Conservation (phyloP, 108 stramenopile species). For the Nitzschia inconspicua region DNA sequence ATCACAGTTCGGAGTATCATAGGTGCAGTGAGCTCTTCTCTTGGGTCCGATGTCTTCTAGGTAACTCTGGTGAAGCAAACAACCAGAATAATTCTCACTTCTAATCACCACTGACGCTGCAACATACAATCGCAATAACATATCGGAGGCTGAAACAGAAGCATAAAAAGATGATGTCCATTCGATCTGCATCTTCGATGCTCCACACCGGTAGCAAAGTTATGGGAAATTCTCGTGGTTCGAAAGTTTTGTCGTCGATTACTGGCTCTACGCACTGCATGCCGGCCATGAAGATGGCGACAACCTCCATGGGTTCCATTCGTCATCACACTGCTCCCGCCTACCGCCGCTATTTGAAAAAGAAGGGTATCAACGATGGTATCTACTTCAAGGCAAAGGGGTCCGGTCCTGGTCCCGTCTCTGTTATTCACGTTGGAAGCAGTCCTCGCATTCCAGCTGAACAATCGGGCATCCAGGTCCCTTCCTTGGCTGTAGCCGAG, state of each 20-base stretch:
- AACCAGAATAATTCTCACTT: too few relatives aligned
- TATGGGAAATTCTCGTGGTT: not conserved
- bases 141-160: too few relatives aligned
- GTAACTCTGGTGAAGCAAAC: too few relatives aligned
- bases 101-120: too few relatives aligned
- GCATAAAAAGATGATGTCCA: constrained; percentile 10
- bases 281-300: not conserved
- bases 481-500: constrained; percentile 27
- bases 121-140: too few relatives aligned
- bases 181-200: not conserved
- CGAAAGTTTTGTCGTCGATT: not conserved
- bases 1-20: too few relatives aligned
- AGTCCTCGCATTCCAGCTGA: too few relatives aligned
- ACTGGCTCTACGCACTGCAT: not conserved
- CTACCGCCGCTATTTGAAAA: constrained; percentile 8
- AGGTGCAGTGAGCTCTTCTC: too few relatives aligned
- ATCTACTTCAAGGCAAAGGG: too few relatives aligned
- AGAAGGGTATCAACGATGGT: not conserved
- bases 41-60: too few relatives aligned
- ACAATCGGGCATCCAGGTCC: not conserved
- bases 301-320: not conserved
- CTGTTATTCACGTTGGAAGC: too few relatives aligned
- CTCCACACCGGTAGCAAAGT: not conserved
- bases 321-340: constrained; percentile 15
- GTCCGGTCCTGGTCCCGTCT: not conserved